phyloP scores from a whole-genome alignment of 164 flowering plant species.

The Macadamia tetraphylla region DNA sequence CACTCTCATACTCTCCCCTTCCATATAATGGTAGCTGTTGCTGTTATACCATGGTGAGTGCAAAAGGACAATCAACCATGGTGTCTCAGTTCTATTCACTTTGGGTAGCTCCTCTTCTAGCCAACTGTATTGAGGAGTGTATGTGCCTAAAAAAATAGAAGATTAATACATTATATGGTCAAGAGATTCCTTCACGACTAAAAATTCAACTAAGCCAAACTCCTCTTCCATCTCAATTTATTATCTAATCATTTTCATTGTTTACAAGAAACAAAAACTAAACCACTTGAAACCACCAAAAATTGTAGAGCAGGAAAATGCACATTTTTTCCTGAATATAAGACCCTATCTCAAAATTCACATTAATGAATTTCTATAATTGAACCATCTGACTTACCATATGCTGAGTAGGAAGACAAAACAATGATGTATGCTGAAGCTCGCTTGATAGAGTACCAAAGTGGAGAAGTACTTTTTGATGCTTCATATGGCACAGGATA shows the following conservation, averaged over 20 bases:
- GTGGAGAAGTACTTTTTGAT: constrained; percentile 51
- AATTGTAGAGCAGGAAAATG: no score
- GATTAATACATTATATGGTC: background rate
- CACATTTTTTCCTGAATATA: no score
- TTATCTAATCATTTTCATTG: no score
- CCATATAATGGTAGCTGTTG: constrained; percentile 70
- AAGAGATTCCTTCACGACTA: no score
- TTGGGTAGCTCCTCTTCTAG: constrained; percentile 53
- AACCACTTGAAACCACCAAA: no score
- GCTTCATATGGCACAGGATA: constrained; percentile 53
- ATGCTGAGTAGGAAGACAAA: constrained; percentile 70
- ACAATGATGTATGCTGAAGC: constrained; percentile 81
- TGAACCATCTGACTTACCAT: constrained; percentile 30
- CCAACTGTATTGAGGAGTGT: constrained; percentile 78
- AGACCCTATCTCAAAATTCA: no score
- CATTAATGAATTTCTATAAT: no score
- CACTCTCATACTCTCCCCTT: constrained; percentile 83
- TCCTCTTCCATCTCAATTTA: no score
- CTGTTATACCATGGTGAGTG: constrained; percentile 72
- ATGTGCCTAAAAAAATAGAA: constrained; percentile 31
- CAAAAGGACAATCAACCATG: constrained; percentile 82
- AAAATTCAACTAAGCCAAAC: no score
- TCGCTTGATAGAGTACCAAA: constrained; percentile 85
- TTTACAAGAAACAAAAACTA: background rate
- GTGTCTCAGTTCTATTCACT: constrained; percentile 75